phyloP scores from a whole-genome alignment of 169 alveolate species.

The Eimeria acervulina region DNA sequence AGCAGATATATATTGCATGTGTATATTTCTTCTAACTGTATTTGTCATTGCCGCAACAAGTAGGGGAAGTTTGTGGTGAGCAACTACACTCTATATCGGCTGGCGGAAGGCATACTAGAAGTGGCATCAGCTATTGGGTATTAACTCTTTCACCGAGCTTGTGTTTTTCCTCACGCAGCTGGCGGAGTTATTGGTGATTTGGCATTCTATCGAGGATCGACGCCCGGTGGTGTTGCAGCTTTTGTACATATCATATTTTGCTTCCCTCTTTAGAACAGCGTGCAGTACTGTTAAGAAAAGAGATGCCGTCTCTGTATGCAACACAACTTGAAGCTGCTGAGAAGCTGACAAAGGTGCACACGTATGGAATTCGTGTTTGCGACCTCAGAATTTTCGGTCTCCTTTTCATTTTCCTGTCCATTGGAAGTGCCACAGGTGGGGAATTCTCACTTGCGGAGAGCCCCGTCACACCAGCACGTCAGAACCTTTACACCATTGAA shows the following conservation, averaged over 20 bases:
- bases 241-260: background rate
- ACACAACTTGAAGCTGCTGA: background rate
- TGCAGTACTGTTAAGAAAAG: background rate
- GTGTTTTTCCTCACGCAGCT: background rate
- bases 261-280: background rate
- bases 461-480: background rate
- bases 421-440: conserved; percentile 47
- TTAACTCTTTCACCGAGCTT: background rate
- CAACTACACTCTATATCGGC: background rate
- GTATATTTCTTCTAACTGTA: background rate
- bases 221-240: conserved; percentile 55
- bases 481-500: background rate
- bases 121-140: background rate
- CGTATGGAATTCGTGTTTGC: background rate
- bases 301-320: background rate
- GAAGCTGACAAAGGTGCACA: background rate
- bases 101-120: background rate
- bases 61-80: background rate
- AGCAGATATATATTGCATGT: background rate
- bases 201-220: conserved; percentile 40
- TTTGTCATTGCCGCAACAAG: background rate
- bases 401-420: background rate
- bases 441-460: too few relatives aligned
- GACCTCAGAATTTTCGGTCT: conserved; percentile 9
- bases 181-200: conserved; percentile 43